A percentile compares a stretch with the other conserved stretches of the same genome.
Conservation (phyloP, 2,329 filamentous ascomycete genomes). For the Tolypocladium tropicale region DNA sequence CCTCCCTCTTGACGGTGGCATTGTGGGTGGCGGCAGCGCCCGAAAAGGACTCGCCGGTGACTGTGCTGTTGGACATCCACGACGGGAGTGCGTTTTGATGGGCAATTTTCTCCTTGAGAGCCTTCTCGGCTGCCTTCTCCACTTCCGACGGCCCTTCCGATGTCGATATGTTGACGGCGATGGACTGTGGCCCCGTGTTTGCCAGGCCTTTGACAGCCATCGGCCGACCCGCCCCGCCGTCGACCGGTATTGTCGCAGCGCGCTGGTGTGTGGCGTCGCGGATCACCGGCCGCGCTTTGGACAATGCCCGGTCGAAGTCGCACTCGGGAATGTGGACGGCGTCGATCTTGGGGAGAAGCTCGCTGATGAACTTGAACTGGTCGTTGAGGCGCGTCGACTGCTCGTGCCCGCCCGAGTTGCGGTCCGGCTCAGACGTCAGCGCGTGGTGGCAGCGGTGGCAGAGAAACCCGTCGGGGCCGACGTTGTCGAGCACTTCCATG, state of each 20-base stretch:
- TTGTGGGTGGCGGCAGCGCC: slow-evolving; percentile 12
- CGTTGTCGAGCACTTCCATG: slow-evolving; percentile 76
- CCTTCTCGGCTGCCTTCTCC: slow-evolving; percentile 53
- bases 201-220: slow-evolving; percentile 60
- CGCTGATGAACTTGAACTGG: slow-evolving; percentile 69
- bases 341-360: slow-evolving; percentile 68
- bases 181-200: slow-evolving; percentile 56
- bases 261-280: slow-evolving; percentile 59
- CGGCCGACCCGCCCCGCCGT: slow-evolving; percentile 41
- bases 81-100: slow-evolving; percentile 59
- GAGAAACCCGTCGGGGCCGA: slow-evolving; percentile 61
- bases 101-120: slow-evolving; percentile 54
- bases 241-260: slow-evolving; percentile 47
- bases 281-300: slow-evolving; percentile 51
- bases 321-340: slow-evolving; percentile 63
- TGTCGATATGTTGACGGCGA: slow-evolving; percentile 59
- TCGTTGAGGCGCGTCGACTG: slow-evolving; percentile 66
- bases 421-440: slow-evolving; percentile 56
- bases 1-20: slow-evolving; percentile 25
- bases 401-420: slow-evolving; percentile 60
- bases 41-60: slow-evolving; percentile 52
- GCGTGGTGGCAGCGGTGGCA: slow-evolving; percentile 68
- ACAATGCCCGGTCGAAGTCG: slow-evolving; percentile 60
- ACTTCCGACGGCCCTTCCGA: slow-evolving; percentile 56
- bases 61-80: slow-evolving; percentile 64